Base-by-base conservation (phyloP, 495 filamentous ascomycete species). In the Hypoxylon fragiforme region DNA sequence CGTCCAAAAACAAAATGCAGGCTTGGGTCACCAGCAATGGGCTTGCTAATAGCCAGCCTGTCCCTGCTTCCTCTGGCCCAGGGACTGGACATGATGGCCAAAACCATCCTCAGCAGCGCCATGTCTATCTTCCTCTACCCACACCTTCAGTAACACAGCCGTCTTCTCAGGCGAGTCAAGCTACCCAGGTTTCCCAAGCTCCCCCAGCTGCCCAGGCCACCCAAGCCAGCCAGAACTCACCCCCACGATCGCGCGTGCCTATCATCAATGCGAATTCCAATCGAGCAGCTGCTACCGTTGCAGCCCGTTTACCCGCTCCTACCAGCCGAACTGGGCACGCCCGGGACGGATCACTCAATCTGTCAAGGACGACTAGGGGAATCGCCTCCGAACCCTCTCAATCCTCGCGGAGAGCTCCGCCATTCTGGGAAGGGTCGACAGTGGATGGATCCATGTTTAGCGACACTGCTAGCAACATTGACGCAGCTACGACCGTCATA, bases 371-470 rank as follows among this genome's bases (percentile, higher is more conserved):
- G 11, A 44, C 50, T 9, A 54, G 56, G 45, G 43, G 48, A 11
- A 37, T 57, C 13, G 47, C 62, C n/a, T 60, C 65, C 16, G 65
- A 65, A 15, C 54, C 62, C 6, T 38, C 60, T 30, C 65, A 65
- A 31, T 50, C 57, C 42, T 52, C 58, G 12, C 54, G 47, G 46
- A 51, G 49, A 12, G 43, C 50, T 35, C 50, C 46, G 22, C 64
- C 65, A 32, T 68, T 68, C 32, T 68, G 65, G 65, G 65, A 68
- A 36, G 65, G 58, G 15, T 68, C 65, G 15, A 68, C 65, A 12
- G 60, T 60, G 36, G 65, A 65, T 16, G 65, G 65, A 2, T 68
- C 65, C 32, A 54, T 60, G 51, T 68, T 68, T 58, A 68, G 65
- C 44, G 65, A 68, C 42, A 58, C 58, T 38, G 50, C 54, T 56